Evolutionary conservation across 2,329 filamentous ascomycete species (phyloP), one percentile per base, ranked within the genome.

Genomic region (Trematosphaeria pertusa): DNA sequence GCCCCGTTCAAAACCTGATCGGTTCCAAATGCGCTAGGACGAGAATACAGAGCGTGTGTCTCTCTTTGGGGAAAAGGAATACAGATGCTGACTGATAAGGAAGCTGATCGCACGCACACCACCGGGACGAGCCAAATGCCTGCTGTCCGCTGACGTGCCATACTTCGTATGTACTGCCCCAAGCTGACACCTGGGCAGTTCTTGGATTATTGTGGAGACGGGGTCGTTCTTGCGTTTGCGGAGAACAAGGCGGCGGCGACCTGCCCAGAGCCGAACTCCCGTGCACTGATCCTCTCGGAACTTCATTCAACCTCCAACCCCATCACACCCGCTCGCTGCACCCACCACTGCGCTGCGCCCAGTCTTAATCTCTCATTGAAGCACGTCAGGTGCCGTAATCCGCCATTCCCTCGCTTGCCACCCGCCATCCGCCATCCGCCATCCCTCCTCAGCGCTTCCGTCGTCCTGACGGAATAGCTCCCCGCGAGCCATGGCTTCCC

Each of bases 401-500:
- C 46, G 38, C 51, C 44, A 17, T 38, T 35, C 49, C 20, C 43
- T 59, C 56, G 51, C 58, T 59, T 49, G 47, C 36, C 52, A 34
- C 41, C 37, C 19, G 37, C 51, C 49, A 55, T 51, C 54, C 52
- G 49, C 50, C 50, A 52, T 61, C 54, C 52, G 53, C 52, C 55
- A 43, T 43, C 45, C n/a, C 41, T 49, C 46, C 51, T 43, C 49
- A 50, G 50, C 49, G 49, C 45, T 19, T n/a, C n/a, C n/a, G n/a
- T n/a, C n/a, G n/a, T n/a, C n/a, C n/a, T n/a, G n/a, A n/a, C 40
- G 42, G 46, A 46, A 41, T 56, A 34, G 48, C 45, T 40, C 44
- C 48, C 52, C 51, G 52, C 54, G 58, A 52, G 54, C 56, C 55
- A 71, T 71, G 69, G 62, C 63, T 51, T 59, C 63, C 34, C 22